Conservation (phyloP, 352 stramenopile species). For the Phytophthora cajani region DNA sequence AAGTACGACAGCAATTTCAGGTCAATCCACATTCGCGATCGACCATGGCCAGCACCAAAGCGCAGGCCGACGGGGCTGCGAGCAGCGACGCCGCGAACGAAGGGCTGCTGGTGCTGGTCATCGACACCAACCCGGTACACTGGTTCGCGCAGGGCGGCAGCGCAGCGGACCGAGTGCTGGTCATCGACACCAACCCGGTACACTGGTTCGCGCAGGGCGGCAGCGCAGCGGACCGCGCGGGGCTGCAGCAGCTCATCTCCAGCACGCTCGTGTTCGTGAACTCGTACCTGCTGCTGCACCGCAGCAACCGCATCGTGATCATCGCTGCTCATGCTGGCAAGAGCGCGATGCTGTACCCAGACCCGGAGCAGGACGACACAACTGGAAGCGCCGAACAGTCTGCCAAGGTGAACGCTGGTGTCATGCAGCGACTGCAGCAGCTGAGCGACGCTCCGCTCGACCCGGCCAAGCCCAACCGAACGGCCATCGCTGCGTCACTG, state of each 20-base stretch:
- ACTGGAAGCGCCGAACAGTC: slow-evolving; percentile 75
- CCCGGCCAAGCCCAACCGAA: slow-evolving; percentile 60
- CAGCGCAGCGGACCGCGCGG: slow-evolving; percentile 32
- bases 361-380: slow-evolving; percentile 69
- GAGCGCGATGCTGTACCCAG: slow-evolving; percentile 80
- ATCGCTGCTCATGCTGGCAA: slow-evolving; percentile 78
- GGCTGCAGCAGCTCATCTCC: slow-evolving; percentile 74
- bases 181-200: slow-evolving; percentile 83
- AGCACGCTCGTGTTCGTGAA: slow-evolving; percentile 88
- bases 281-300: slow-evolving; percentile 85
- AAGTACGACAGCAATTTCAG: background rate
- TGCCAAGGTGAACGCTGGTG: slow-evolving; percentile 70
- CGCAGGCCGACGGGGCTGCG: slow-evolving; percentile 18
- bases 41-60: slow-evolving; percentile 14
- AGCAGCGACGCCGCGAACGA: slow-evolving; percentile 39
- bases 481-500: slow-evolving; percentile 77
- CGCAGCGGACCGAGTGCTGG: slow-evolving; percentile 56
- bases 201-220: slow-evolving; percentile 64
- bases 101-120: slow-evolving; percentile 77
- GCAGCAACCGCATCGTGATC: slow-evolving; percentile 87
- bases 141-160: slow-evolving; percentile 61
- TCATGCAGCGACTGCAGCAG: slow-evolving; percentile 73
- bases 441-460: slow-evolving; percentile 61
- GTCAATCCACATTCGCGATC: background rate
- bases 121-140: slow-evolving; percentile 81